Evolutionary conservation across 2,329 filamentous ascomycete species (phyloP), one percentile per base, ranked within the genome.

Genomic region (Ophiostoma sp.): DNA sequence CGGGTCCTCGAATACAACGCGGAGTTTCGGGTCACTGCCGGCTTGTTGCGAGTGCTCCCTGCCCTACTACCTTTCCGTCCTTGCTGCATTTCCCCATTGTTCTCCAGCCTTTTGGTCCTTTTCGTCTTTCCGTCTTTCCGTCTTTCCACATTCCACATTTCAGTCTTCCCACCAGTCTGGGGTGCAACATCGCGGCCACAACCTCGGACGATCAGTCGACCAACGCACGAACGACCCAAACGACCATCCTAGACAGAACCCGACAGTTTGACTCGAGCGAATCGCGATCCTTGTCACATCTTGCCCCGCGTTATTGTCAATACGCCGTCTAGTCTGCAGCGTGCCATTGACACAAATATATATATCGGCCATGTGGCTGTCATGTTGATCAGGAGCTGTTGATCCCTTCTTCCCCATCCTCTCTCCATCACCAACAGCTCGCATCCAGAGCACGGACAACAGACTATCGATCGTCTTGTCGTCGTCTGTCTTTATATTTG

Each of bases 301-400:
- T 48, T 42, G 11, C 39, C 63, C 17, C 25, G 22, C 45, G 11
- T 36, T 28, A n/a, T 25, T 55, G 28, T 33, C 28, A 25, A 11
- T 36, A 36, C 45, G 15, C n/a, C 22, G 8, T 48, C 17, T 17
- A 25, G 28, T 15, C 31, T 69, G 9, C 31, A 55, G 7, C 25
- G 8, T 68, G 22, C 15, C 25, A n/a, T 22, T 22, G 39, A 48
- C 39, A 69, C 22, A 69, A n/a, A 69, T 55, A 57, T 69, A 69
- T 69, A 69, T 69, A 69, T 69, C 48, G 25, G 28, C 42, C 64
- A 68, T 68, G 64, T 68, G 64, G 64, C 64, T 48, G 64, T 33
- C 64, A 22, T 68, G 64, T 68, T 68, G 64, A 68, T 50, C 64
- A 50, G 42, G 28, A 50, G 42, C 15, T 55, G 66, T 39, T 52